These are phyloP conservation scores for Penicillium maclennaniae DNA, from an alignment of 495 filamentous ascomycete species.

Conservation along the genomic window DNA sequence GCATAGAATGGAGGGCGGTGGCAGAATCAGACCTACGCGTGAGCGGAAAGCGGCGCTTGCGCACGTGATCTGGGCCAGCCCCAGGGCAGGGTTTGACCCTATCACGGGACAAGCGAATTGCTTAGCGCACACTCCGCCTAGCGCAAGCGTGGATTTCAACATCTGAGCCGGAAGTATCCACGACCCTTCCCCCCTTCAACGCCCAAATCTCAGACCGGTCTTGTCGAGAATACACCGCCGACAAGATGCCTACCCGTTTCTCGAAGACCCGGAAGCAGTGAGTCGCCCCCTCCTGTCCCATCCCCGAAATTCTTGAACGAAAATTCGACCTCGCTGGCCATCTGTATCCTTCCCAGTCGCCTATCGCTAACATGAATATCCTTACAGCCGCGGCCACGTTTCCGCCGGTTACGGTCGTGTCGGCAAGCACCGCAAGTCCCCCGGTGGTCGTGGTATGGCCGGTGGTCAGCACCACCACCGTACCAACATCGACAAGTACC, in stretches of 20 bases:
- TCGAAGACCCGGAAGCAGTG: slow-evolving; percentile 83
- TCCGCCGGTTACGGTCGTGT: slow-evolving; percentile 89
- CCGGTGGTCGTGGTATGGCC: slow-evolving; percentile 92
- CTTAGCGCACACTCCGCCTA: slow-evolving; percentile 43
- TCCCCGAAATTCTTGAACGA: slow-evolving; percentile 17
- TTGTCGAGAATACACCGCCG: slow-evolving; percentile 45
- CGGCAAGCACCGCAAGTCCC: slow-evolving; percentile 90
- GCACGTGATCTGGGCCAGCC: slow-evolving; percentile 11
- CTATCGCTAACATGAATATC: slow-evolving; percentile 22
- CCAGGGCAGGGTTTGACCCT: slow-evolving; percentile 29
- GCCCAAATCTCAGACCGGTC: slow-evolving; percentile 41
- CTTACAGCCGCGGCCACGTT: slow-evolving; percentile 80
- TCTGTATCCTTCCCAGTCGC: slow-evolving; percentile 6
- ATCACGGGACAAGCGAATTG: slow-evolving; percentile 40
- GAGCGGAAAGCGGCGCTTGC: neutral
- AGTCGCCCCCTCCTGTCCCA: slow-evolving; percentile 34
- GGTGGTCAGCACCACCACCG: slow-evolving; percentile 93
- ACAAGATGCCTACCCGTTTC: slow-evolving; percentile 77
- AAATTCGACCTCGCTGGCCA: slow-evolving; percentile 21
- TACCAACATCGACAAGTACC: slow-evolving; percentile 93
- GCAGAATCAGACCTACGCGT: neutral
- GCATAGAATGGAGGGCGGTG: neutral
- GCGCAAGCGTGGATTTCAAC: slow-evolving; percentile 41
- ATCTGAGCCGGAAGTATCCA: slow-evolving; percentile 34
- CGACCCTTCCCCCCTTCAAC: slow-evolving; percentile 41